phyloP scores from a whole-genome alignment of 2,329 filamentous ascomycete genomes.

The Penicillium sp. region DNA sequence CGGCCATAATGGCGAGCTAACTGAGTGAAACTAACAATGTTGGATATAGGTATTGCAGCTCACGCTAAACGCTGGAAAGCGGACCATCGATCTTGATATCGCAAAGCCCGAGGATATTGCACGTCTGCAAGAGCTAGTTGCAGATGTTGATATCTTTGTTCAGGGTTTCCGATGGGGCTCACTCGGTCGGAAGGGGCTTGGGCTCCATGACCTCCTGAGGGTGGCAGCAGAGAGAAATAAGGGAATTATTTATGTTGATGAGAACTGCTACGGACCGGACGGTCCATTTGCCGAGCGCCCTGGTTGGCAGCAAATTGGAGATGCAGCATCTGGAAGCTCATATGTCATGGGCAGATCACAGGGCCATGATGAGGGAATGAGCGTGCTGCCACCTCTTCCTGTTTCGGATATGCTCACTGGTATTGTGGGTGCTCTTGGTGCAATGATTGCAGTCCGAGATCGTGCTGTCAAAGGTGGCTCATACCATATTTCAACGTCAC shows the following conservation, averaged over 20 bases:
- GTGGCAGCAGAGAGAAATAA: conserved; percentile 42
- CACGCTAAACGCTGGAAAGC: conserved; percentile 24
- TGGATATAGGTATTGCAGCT: conserved; percentile 20
- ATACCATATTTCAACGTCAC: conserved; percentile 20
- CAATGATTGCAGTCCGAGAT: conserved; percentile 17
- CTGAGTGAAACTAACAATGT: neutral
- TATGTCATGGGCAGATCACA: conserved; percentile 38
- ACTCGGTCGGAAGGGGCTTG: conserved; percentile 33
- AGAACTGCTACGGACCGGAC: conserved; percentile 54
- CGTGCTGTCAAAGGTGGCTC: conserved; percentile 20
- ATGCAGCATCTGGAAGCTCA: conserved; percentile 43
- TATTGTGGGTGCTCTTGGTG: conserved; percentile 17
- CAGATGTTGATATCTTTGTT: conserved; percentile 54
- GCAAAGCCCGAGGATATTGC: conserved; percentile 41
- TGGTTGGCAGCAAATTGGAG: conserved; percentile 55
- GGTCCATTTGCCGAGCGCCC: conserved; percentile 48
- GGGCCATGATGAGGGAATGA: conserved; percentile 17
- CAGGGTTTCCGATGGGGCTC: conserved; percentile 53
- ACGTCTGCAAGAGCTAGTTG: conserved; percentile 45
- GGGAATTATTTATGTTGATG: conserved; percentile 50
- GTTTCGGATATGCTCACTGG: conserved; percentile 28
- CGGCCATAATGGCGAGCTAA: neutral
- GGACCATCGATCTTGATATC: conserved; percentile 46
- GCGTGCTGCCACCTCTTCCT: conserved; percentile 22
- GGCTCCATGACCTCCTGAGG: conserved; percentile 42